phyloP scores from a whole-genome alignment of 2,329 filamentous ascomycete species.

The Diplodia sapinea region DNA sequence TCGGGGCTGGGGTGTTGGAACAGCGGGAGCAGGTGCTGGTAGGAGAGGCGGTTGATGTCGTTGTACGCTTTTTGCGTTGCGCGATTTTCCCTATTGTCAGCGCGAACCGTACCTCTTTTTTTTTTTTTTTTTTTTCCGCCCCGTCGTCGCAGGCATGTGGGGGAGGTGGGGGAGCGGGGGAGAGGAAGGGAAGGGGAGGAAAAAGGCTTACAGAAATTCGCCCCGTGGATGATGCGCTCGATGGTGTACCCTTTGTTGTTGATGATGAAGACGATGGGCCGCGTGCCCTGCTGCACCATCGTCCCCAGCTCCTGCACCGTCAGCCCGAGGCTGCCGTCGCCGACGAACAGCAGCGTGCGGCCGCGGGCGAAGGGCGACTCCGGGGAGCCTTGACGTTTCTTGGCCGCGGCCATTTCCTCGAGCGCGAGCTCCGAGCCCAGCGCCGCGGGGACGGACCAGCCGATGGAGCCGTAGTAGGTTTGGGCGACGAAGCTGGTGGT shows the following conservation, averaged over 20 bases:
- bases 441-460: constrained; percentile 51
- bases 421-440: constrained; percentile 56
- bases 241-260: constrained; percentile 51
- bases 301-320: constrained; percentile 48
- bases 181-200: constrained; percentile 4
- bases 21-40: constrained; percentile 49
- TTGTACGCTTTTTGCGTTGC: constrained; percentile 42
- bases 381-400: not conserved
- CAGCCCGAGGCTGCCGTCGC: constrained; percentile 49
- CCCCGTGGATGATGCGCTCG: constrained; percentile 51
- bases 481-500: constrained; percentile 44
- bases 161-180: too few species aligned
- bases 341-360: constrained; percentile 57
- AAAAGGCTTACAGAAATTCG: constrained; percentile 40
- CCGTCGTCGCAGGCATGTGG: too few species aligned
- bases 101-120: too few species aligned
- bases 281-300: constrained; percentile 44
- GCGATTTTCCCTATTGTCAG: too few species aligned
- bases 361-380: constrained; percentile 32
- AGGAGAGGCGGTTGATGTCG: constrained; percentile 49
- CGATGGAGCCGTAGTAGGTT: constrained; percentile 54
- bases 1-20: constrained; percentile 45
- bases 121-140: too few species aligned
- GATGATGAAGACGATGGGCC: constrained; percentile 44
- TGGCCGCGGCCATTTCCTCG: constrained; percentile 44